Base-by-base conservation (phyloP, 129 eudicot species). In the Calendula officinalis region DNA sequence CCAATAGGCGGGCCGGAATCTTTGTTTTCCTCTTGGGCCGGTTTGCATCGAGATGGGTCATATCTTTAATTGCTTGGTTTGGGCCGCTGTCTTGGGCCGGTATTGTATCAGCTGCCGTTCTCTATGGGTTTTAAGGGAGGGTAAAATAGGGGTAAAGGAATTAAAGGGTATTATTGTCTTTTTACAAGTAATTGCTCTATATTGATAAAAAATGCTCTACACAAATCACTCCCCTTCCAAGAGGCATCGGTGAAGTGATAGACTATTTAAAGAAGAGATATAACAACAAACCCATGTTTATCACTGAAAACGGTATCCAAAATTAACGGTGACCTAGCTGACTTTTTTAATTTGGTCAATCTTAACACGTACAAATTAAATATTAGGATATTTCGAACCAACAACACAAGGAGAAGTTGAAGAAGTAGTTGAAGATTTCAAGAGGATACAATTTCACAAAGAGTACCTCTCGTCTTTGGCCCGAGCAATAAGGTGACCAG, bases 241-340 rank as follows among this genome's bases (percentile, higher is more conserved):
- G 75, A 68, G 97, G 91, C 71, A 74, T 86, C 76, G 84, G 81
- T 68, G 77, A 80, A 52, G 47, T 77, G 51, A 54, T 90, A 52
- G 61, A 72, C 30, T 90, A 83, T 77, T 12, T 86, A 13, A 81
- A 68, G 71, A 72, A 64, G 17, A 86, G 91, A 76, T 90, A 86
- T 66, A 44, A 80, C 62, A 86, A 83, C 84, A 90, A 69, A 68
- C 87, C 88, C 5, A 83, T 86, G 82, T 83, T 78, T 72, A 57
- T 90, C 14, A 86, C 94, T 27, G 95, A 90, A 79, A 90, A 90
- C 73, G 95, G 97, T 90, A 72, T 68, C 75, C 6, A 70, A 53
- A 60, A 45, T 22, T 22, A 22, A 22, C 30, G 38, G 9, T 39
- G 36, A 12, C 8, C 30, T 0, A 22, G 16, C 30, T 42, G 63